These are phyloP conservation scores for Tuber umbilicatum DNA, from an alignment of 495 filamentous ascomycete genomes.

Conservation along the genomic window DNA sequence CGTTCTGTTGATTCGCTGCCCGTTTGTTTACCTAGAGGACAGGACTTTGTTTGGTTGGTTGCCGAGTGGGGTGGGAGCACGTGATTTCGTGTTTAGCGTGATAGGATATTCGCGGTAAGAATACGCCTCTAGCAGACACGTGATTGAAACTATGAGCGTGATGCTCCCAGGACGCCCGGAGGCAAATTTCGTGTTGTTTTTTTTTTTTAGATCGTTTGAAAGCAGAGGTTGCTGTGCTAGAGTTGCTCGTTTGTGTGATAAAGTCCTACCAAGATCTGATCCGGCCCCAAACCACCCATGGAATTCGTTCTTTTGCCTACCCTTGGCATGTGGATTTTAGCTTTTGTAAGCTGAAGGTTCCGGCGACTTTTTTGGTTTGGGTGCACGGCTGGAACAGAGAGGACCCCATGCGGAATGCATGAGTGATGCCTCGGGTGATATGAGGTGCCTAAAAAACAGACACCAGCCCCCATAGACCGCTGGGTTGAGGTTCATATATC, in stretches of 20 bases:
- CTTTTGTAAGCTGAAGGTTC: neutral
- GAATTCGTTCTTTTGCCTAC: neutral
- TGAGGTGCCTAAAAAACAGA: neutral
- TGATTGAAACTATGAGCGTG: too few species aligned
- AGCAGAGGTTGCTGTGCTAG: too few species aligned
- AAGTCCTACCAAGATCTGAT: too few species aligned
- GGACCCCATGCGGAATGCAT: neutral
- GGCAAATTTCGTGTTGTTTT: too few species aligned
- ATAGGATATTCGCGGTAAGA: neutral
- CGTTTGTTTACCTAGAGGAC: neutral
- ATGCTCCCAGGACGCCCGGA: too few species aligned
- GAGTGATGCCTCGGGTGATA: neutral
- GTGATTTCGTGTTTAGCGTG: conserved; percentile 1
- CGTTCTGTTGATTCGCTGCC: neutral
- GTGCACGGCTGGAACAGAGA: neutral
- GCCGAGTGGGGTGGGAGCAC: neutral
- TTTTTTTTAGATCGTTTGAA: too few species aligned
- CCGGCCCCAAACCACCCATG: too few species aligned
- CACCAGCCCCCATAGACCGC: neutral
- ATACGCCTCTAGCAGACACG: neutral
- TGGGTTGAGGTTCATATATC: neutral
- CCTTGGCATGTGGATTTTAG: neutral
- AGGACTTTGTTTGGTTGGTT: neutral
- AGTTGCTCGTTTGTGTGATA: too few species aligned
- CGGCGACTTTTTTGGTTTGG: neutral